Conservation (phyloP, 495 filamentous ascomycete species). For the Hypoxylon crocopeplum region DNA sequence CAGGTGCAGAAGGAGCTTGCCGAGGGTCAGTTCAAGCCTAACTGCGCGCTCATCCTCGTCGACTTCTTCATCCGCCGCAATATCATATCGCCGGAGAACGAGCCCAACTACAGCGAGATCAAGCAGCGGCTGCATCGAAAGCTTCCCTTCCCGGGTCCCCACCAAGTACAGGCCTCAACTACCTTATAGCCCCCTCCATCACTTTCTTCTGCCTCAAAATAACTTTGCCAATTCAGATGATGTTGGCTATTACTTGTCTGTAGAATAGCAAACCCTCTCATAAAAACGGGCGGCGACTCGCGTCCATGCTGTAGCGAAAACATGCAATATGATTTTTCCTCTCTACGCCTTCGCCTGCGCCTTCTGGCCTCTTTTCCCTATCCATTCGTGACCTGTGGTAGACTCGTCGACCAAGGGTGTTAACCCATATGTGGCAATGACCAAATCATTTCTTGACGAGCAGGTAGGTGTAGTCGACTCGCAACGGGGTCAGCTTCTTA, state of each 20-base stretch:
- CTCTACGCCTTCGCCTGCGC: neutral
- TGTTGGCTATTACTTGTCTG: neutral
- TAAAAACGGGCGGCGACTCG: conserved; percentile 1
- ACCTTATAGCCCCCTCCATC: neutral
- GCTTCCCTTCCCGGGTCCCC: conserved; percentile 77
- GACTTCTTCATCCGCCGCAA: conserved; percentile 93
- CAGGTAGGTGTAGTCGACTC: conserved; percentile 93
- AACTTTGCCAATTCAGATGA: neutral
- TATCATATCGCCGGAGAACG: conserved; percentile 80
- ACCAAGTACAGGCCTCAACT: conserved; percentile 51
- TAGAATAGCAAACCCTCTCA: conserved; percentile 16
- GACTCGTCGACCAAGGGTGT: conserved; percentile 2
- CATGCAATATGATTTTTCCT: conserved; percentile 9
- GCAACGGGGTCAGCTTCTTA: conserved; percentile 88
- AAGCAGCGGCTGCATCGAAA: conserved; percentile 75
- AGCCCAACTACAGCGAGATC: conserved; percentile 82
- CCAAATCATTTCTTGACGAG: conserved; percentile 82
- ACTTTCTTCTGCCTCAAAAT: neutral
- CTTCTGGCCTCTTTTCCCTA: conserved; percentile 7
- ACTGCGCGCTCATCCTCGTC: conserved; percentile 81
- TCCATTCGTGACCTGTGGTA: conserved; percentile 19
- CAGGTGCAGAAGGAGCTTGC: conserved; percentile 75
- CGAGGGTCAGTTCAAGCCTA: conserved; percentile 87
- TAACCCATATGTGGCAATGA: neutral
- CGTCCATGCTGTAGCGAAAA: conserved; percentile 14